phyloP scores from a whole-genome alignment of 345 rosid genomes.

The Eucalyptus tenuipes region DNA sequence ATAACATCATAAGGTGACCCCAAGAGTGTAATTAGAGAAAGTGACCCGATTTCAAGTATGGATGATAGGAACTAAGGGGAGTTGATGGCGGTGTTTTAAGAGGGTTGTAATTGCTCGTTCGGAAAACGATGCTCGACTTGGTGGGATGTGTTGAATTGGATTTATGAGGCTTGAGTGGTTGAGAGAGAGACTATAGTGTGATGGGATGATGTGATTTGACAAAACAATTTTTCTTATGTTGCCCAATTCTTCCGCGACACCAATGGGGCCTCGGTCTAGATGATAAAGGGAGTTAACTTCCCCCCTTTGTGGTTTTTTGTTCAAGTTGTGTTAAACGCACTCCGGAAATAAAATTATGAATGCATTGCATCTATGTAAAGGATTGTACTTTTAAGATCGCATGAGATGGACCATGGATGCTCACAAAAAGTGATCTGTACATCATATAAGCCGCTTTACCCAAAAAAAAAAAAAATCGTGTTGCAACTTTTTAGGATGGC shows the following conservation, averaged over 20 bases:
- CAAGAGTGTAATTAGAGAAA: not conserved
- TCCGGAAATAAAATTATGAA: not conserved
- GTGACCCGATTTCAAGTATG: not conserved
- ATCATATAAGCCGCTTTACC: not conserved
- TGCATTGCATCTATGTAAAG: not conserved
- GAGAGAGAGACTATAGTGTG: not conserved
- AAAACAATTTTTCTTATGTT: not conserved
- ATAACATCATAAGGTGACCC: not conserved
- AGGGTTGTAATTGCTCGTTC: not conserved
- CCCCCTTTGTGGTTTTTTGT: not conserved
- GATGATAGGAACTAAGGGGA: not conserved
- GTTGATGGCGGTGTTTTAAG: not conserved
- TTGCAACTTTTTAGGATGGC: too few relatives aligned
- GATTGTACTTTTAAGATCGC: not conserved
- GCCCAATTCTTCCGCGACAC: not conserved
- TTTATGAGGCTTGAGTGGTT: not conserved
- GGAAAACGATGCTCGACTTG: not conserved
- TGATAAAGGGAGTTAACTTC: not conserved
- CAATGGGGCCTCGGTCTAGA: not conserved
- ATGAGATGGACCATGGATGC: not conserved
- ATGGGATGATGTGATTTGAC: not conserved
- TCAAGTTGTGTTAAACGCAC: not conserved
- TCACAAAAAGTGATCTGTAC: not conserved
- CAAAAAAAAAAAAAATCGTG: too few relatives aligned
- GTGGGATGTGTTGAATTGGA: not conserved